Base-by-base conservation (phyloP, 768 basidiomycete genomes). In the Sistotremastrum niveocremeum region DNA sequence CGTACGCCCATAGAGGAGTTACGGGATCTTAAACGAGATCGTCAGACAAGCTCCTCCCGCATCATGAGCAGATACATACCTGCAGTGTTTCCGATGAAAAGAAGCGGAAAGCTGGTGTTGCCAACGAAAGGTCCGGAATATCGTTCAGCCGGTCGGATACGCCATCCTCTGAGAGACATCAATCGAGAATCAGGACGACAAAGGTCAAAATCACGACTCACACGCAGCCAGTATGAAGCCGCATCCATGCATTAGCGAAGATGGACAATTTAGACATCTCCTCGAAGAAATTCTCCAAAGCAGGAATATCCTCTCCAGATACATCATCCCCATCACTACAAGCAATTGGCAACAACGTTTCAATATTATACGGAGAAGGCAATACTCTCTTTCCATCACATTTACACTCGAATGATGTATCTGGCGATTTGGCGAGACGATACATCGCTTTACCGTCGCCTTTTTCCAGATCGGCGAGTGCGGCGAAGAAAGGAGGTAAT, bases 81-180 rank as follows among this genome's bases (percentile, higher is more conserved):
- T 4, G 62, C 64, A 6, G 66, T 67, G 47, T 70, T 70, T 0
- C 67, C 67, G 36, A 70, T 58, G 28, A 68, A 41, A 0, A 70
- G 56, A 9, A 70, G 50, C 0, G 68, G 68, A 48, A 60, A 54
- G 46, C 66, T 68, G 9, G 67, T 68, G 40, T 65, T 66, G 32
- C 50, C 63, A 8, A 51, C 47, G 44, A 68, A 62, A 20, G 20
- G 20, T 20, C 20, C 20, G 20, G 20, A 20, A 20, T 20, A 20
- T 20, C 20, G 20, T 20, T 20, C 20, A 20, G 20, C 20, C 20
- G 20, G 20, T 20, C 20, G 20, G 2, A 20, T 20, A 20, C 20
- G 20, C 20, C 20, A 20, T 20, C 55, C 7, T 46, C 51, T 2
- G 33, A 45, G 30, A 39, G 9, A 44, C 46, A 8, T 28, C 1